Evolutionary conservation across 257 asterid genomes (phyloP), one percentile per base, ranked within the genome.

Genomic region (Striga asiatica): DNA sequence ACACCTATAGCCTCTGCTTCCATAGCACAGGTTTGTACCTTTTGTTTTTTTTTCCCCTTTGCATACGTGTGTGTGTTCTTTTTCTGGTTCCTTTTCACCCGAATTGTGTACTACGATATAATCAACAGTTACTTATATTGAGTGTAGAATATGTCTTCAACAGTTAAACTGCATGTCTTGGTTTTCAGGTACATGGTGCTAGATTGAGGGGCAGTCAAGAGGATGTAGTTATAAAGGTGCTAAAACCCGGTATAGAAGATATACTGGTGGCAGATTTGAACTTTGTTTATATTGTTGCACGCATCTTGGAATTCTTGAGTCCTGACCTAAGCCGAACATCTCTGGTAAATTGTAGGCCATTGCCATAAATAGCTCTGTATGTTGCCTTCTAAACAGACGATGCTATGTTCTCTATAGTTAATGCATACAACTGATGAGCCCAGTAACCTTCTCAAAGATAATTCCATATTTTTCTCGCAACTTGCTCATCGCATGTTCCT

Each of bases 1-100:
- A 76, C 82, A 1, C 97, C 98, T 47, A 6, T 91, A 65, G 98
- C 98, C 27, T 91, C 97, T 74, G 98, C 98, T n/a, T 91, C 98
- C 43, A 77, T 91, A 60, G 98, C 98, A 47, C 98, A 91, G 97
- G 98, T 91, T 66, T 60, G 52, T 41, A 18, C 29, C 20, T 17
- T 32, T 54, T 21, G n/a, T n/a, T n/a, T n/a, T n/a, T n/a, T n/a
- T n/a, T n/a, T n/a, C n/a, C n/a, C n/a, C n/a, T 60, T 17, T 22
- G 32, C 32, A 27, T 27, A 7, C 7, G 6, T 6, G 23, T 42
- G 22, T 42, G 24, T 16, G 2, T 13, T 3, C 8, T 17, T 17
- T 34, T 1, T 8, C 41, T 34, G 8, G 8, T 9, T 9, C n/a
- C 11, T 34, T 34, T 34, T 1, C 3, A 8, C 2, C 18, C 18